Evolutionary conservation across 2,329 filamentous ascomycete genomes (phyloP), one percentile per base, ranked within the genome.

Genomic region (Dothideomycetidae sp.): DNA sequence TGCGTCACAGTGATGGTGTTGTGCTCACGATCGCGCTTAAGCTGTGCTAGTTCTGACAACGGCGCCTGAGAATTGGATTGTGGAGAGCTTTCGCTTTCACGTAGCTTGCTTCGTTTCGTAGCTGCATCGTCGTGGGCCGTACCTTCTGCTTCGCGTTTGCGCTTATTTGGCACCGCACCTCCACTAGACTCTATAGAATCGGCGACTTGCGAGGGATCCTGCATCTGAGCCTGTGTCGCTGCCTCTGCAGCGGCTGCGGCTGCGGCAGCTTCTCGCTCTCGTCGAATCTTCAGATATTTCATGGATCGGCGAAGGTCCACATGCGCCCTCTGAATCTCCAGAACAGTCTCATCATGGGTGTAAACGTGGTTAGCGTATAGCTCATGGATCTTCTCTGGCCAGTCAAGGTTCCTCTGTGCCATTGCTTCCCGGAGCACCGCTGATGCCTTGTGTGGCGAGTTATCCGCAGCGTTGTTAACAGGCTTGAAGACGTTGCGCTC

Each of bases 21-120:
- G 56, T 96, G 81, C 53, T 98, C 90, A 29, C 90, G 77, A 57
- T 98, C 86, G 39, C 90, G 77, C 56, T 83, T 88, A 18, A 67
- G 57, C 18, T 62, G 54, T 41, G 51, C 45, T 44, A 48, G 34
- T 44, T 49, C 48, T 51, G 52, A 50, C 5, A 48, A 42, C 9
- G 57, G 57, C 10, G 53, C 49, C 41, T 65, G 59, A 39, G 29
- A 29, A 11, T 19, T 17, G 7, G 29, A n/a, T 4, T 37, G 54
- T 51, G 19, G 48, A 45, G 10, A 28, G 19, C 38, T 46, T 37
- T 26, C 58, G 48, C 18, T 47, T 12, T 62, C 58, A 30, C 64
- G 65, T 10, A 57, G 62, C 42, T 63, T 84, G 23, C 70, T 66
- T 49, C 81, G 83, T 57, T 93, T 94, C 45, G 58, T 68, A 3